These are phyloP conservation scores for Torulaspora indica DNA, from an alignment of 805 yeast species.

Conservation along the genomic window DNA sequence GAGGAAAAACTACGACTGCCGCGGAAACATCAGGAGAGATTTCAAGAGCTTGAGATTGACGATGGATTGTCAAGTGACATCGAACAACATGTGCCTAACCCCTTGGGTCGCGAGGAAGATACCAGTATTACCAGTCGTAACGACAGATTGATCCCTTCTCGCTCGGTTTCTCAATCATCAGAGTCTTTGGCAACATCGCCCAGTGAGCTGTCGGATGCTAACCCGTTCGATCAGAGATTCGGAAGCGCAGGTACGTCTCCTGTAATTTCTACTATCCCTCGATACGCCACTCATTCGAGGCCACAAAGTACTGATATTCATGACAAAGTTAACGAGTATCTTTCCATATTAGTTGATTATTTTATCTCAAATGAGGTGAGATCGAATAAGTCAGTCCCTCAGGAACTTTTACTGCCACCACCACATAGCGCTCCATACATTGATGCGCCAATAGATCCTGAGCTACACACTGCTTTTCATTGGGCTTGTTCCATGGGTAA, in stretches of 20 bases:
- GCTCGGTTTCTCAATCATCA: slow-evolving; percentile 27
- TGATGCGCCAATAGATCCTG: slow-evolving; percentile 82
- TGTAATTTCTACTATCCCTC: slow-evolving; percentile 30
- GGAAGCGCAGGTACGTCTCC: slow-evolving; percentile 34
- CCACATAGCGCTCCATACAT: slow-evolving; percentile 38
- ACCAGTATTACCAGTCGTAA: slow-evolving; percentile 5
- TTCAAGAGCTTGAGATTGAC: slow-evolving; percentile 34
- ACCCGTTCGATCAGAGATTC: slow-evolving; percentile 30
- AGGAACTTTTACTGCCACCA: slow-evolving; percentile 32
- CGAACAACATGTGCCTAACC: slow-evolving; percentile 25
- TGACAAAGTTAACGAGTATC: slow-evolving; percentile 32
- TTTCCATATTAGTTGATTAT: slow-evolving; percentile 33
- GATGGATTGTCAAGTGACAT: slow-evolving; percentile 39
- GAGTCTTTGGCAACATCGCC: slow-evolving; percentile 36
- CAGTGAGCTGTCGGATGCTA: slow-evolving; percentile 30
- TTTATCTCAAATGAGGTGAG: slow-evolving; percentile 34
- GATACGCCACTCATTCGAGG: slow-evolving; percentile 25
- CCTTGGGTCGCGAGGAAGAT: slow-evolving; percentile 3
- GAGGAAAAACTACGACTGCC: slow-evolving; percentile 7
- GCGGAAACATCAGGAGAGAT: slow-evolving; percentile 18
- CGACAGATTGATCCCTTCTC: slow-evolving; percentile 9
- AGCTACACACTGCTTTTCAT: slow-evolving; percentile 90
- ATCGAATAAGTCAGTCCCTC: slow-evolving; percentile 26
- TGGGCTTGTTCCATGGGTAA: slow-evolving; percentile 98
- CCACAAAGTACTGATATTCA: slow-evolving; percentile 32